Conservation (phyloP, 805 yeast species). For the Saturnispora serradocipensis region DNA sequence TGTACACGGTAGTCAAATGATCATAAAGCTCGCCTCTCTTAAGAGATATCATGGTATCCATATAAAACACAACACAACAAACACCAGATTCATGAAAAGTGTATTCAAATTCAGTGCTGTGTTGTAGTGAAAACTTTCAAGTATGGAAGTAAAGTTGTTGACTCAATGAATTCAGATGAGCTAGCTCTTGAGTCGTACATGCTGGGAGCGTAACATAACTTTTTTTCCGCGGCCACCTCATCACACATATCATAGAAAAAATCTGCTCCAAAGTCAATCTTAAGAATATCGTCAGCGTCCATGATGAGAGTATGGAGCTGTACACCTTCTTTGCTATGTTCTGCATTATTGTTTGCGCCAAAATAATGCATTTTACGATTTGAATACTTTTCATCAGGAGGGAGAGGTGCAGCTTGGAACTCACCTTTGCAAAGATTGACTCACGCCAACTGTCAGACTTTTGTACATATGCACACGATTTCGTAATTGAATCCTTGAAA, state of each 20-base stretch:
- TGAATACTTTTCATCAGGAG: background rate
- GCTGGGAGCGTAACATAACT: no score
- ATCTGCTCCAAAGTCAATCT: background rate
- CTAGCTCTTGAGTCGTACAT: no score
- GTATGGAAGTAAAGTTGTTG: background rate
- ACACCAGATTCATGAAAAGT: background rate
- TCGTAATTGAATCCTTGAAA: background rate
- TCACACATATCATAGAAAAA: background rate
- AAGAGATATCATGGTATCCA: background rate
- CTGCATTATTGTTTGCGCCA: background rate
- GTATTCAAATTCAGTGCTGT: background rate
- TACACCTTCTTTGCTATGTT: background rate
- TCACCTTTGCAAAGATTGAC: background rate
- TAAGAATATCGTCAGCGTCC: background rate
- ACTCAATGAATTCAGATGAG: background rate
- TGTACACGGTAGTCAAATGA: background rate
- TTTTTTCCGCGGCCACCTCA: background rate
- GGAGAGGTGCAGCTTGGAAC: background rate
- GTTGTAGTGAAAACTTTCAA: background rate
- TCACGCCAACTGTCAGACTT: background rate
- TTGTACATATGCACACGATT: background rate
- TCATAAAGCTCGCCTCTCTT: background rate
- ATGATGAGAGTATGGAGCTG: background rate
- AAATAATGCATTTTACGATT: background rate
- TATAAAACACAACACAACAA: background rate